These are phyloP conservation scores for Fonsecaea erecta DNA, from an alignment of 2,329 filamentous ascomycete genomes.

Conservation along the genomic window DNA sequence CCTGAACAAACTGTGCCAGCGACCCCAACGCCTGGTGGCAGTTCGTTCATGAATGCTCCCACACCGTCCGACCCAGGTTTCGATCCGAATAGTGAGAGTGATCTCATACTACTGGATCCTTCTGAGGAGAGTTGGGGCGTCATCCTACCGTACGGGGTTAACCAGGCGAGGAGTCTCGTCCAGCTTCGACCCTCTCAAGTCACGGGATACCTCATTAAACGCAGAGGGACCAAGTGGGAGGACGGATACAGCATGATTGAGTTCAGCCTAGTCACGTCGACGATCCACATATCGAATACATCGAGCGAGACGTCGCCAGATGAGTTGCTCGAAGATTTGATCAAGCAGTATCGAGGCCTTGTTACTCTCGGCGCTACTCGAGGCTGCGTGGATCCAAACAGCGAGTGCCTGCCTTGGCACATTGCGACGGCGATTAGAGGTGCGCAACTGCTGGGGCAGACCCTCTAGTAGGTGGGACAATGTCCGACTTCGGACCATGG, in stretches of 20 bases:
- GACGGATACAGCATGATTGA: conserved; percentile 49
- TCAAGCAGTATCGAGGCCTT: conserved; percentile 53
- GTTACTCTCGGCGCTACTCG: conserved; percentile 49
- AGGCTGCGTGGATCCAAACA: conserved; percentile 48
- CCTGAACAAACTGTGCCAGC: conserved; percentile 51
- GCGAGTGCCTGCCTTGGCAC: conserved; percentile 54
- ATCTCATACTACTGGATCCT: conserved; percentile 61
- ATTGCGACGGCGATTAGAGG: conserved; percentile 51
- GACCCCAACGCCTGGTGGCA: conserved; percentile 41
- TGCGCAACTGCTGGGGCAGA: conserved; percentile 26
- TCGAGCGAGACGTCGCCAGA: conserved; percentile 34
- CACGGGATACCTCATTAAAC: conserved; percentile 55
- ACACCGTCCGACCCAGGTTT: conserved; percentile 33
- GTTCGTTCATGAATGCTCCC: conserved; percentile 36
- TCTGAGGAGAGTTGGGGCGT: conserved; percentile 65
- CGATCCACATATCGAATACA: conserved; percentile 29
- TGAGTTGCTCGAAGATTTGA: conserved; percentile 47
- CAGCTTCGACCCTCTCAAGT: conserved; percentile 48
- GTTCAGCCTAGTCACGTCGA: conserved; percentile 49
- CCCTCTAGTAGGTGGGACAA: conserved; percentile 20
- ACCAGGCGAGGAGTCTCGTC: conserved; percentile 48
- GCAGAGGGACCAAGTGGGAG: conserved; percentile 47
- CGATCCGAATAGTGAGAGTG: conserved; percentile 50
- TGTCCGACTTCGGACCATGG: conserved; percentile 12
- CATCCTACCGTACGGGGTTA: conserved; percentile 57